Evolutionary conservation across 2,329 filamentous ascomycete genomes (phyloP), one percentile per base, ranked within the genome.

Genomic region (Nemania sp.): DNA sequence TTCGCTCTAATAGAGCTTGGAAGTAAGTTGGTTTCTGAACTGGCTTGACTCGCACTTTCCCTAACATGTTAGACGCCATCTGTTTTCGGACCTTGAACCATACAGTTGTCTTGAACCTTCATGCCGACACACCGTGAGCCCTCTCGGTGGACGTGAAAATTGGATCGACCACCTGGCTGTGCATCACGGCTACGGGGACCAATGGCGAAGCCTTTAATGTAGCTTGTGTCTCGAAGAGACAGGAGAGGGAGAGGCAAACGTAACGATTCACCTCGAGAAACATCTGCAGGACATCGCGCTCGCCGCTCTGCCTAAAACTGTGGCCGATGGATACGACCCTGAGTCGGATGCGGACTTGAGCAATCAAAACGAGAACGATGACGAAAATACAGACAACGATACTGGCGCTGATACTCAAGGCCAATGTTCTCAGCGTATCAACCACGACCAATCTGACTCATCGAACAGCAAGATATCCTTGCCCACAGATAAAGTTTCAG

Each of bases 21-120:
- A 55, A 48, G 53, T 55, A 48, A 47, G 53, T 48, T 9, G 7
- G 7, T 3, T 10, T 29, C 29, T n/a, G n/a, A 35, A n/a, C 5
- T 37, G 17, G 25, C 25, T 4, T 5, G 3, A 9, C 13, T 46
- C 2, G 42, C 12, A 21, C 11, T 21, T 12, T 25, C 37, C 37
- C 52, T 54, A 39, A 54, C 52, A 7, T 46, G 40, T n/a, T 20
- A 54, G 52, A 17, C 52, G 52, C 12, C 52, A 54, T 54, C 52
- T 47, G 2, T 54, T 54, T 25, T 47, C 3, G 4, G 52, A 54
- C 18, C 52, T 54, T 13, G 40, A 54, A 17, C 40, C 52, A 10
- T 54, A 45, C 42, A 54, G 37, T n/a, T 54, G 52, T 18, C 52
- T 54, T 39, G 52, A 54, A 25, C 25, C 12, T 18, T 46, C 40